These are phyloP conservation scores for Pseudozyma tsukubaensis DNA, from an alignment of 1,284 basidiomycete species.

Conservation along the genomic window DNA sequence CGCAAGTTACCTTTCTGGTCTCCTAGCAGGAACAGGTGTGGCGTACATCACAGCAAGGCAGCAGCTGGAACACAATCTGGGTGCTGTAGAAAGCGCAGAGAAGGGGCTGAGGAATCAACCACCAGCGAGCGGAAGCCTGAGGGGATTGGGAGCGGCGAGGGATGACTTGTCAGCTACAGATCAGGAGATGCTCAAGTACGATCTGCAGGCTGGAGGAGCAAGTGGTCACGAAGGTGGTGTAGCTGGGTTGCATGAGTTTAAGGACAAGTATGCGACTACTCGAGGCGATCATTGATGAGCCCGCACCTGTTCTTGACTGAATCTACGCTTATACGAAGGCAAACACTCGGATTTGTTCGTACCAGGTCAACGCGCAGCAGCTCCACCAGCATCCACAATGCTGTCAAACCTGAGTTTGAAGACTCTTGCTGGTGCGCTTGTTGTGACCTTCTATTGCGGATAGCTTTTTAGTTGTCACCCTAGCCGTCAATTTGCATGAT, in stretches of 20 bases:
- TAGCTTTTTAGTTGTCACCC: no score
- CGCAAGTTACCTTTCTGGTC: slow-evolving; percentile 38
- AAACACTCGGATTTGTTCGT: not conserved
- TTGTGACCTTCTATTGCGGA: no score
- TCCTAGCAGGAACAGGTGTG: slow-evolving; percentile 48
- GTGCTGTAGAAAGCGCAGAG: slow-evolving; percentile 31
- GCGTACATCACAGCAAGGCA: slow-evolving; percentile 46
- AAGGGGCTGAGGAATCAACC: slow-evolving; percentile 15
- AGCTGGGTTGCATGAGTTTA: slow-evolving; percentile 35
- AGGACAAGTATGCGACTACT: slow-evolving; percentile 37
- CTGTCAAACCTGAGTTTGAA: no score
- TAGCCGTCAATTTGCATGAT: no score
- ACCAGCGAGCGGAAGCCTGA: not conserved
- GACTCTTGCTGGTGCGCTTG: no score
- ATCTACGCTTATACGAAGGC: no score
- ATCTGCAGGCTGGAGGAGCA: slow-evolving; percentile 24
- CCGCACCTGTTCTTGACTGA: no score
- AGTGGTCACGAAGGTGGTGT: slow-evolving; percentile 35
- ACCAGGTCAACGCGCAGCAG: no score
- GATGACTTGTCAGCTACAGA: slow-evolving; percentile 25
- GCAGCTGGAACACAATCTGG: slow-evolving; percentile 43
- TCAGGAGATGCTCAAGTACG: slow-evolving; percentile 46
- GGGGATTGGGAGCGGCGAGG: not conserved
- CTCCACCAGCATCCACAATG: no score
- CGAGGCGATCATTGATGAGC: slow-evolving; percentile 43